Evolutionary conservation across 2,329 filamentous ascomycete genomes (phyloP).

Genomic region (Orbilia javanica): DNA sequence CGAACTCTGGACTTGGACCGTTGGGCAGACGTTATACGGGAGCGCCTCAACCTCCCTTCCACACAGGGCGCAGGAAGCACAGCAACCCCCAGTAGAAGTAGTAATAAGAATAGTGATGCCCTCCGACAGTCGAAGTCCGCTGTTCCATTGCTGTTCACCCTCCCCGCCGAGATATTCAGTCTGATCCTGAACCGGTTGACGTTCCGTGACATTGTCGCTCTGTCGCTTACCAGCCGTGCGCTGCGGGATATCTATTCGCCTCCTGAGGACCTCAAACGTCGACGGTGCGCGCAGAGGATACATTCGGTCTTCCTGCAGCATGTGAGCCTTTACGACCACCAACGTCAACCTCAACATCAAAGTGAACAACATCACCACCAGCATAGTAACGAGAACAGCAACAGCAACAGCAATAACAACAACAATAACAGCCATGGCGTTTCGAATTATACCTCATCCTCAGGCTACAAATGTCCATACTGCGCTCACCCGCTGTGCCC

Average conservation of each 20-base stretch:
- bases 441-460: neutral
- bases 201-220: constrained; percentile 31
- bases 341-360: too few species aligned
- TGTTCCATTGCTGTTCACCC: constrained; percentile 11
- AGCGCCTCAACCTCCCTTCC: constrained; percentile 8
- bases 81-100: neutral
- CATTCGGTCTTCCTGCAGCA: constrained; percentile 14
- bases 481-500: constrained; percentile 37
- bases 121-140: neutral
- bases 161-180: constrained; percentile 39
- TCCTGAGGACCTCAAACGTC: constrained; percentile 4
- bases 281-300: constrained; percentile 15
- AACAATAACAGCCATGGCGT: neutral
- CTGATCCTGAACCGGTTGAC: constrained; percentile 16
- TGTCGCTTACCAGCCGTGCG: constrained; percentile 28
- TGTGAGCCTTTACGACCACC: neutral
- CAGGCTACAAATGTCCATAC: constrained; percentile 39
- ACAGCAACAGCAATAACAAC: neutral
- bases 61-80: neutral
- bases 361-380: neutral
- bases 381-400: neutral
- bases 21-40: constrained; percentile 21
- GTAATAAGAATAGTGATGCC: neutral
- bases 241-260: constrained; percentile 37
- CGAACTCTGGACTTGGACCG: constrained; percentile 14